Evolutionary conservation across 768 basidiomycete genomes (phyloP).

Genomic region (Tephrocybe sp.): DNA sequence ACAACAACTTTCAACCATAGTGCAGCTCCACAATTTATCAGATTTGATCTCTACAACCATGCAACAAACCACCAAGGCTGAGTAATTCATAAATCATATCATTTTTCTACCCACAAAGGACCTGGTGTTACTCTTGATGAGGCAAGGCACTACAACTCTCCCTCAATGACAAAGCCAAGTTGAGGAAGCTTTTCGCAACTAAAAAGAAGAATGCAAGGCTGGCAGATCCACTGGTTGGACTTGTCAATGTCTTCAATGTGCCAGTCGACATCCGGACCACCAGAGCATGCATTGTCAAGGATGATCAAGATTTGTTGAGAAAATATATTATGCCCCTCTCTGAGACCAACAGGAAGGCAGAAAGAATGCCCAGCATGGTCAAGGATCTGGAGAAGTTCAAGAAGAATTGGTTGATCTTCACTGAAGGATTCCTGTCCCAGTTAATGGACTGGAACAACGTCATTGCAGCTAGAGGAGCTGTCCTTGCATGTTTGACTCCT

Average conservation of each 20-base stretch:
- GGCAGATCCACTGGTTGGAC: conserved; percentile 50
- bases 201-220: conserved; percentile 47
- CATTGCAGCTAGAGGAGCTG: conserved; percentile 59
- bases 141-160: conserved; percentile 53
- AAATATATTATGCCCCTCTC: conserved; percentile 57
- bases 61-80: no score
- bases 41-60: no score
- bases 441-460: conserved; percentile 64
- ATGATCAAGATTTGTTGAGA: conserved; percentile 42
- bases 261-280: conserved; percentile 48
- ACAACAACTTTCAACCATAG: no score
- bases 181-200: conserved; percentile 56
- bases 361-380: conserved; percentile 51
- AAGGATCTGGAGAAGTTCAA: conserved; percentile 55
- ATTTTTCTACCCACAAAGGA: conserved; percentile 18
- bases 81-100: conserved; percentile 25
- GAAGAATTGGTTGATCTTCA: conserved; percentile 64
- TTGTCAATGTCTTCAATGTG: conserved; percentile 58
- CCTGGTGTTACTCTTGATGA: conserved; percentile 38
- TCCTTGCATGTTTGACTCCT: conserved; percentile 57
- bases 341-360: conserved; percentile 41
- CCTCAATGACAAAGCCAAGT: conserved; percentile 53
- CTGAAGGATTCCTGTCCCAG: conserved; percentile 60
- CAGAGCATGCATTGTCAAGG: conserved; percentile 46
- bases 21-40: no score